Conservation (phyloP, 306 rosid species). For the Begonia peltatifolia region DNA sequence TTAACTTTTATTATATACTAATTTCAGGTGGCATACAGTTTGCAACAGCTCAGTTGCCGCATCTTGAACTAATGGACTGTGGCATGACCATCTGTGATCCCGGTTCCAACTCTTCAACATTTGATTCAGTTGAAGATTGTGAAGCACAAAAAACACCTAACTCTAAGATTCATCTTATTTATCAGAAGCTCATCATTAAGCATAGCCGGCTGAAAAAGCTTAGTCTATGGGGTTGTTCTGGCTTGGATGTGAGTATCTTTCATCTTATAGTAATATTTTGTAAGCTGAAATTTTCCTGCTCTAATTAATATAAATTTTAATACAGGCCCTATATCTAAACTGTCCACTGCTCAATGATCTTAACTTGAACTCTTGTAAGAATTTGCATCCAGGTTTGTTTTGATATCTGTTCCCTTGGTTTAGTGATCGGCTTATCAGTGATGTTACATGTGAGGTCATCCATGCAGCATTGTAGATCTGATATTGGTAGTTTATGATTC, state of each 20-base stretch:
- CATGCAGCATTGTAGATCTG: neutral
- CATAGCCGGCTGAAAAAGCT: slow-evolving; percentile 69
- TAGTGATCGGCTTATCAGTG: slow-evolving; percentile 5
- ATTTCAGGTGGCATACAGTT: slow-evolving; percentile 84
- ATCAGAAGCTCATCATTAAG: slow-evolving; percentile 83
- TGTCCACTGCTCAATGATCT: slow-evolving; percentile 77
- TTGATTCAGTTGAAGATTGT: slow-evolving; percentile 19
- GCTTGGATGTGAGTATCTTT: slow-evolving; percentile 63
- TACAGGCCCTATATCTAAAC: slow-evolving; percentile 81
- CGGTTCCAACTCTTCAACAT: slow-evolving; percentile 22
- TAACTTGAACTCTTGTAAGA: slow-evolving; percentile 74
- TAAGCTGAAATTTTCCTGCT: slow-evolving; percentile 12
- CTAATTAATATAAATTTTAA: slow-evolving; percentile 12
- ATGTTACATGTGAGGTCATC: neutral
- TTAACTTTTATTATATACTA: slow-evolving; percentile 4
- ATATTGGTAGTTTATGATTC: slow-evolving; percentile 10
- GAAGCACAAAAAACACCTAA: slow-evolving; percentile 22
- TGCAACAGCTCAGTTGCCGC: slow-evolving; percentile 85
- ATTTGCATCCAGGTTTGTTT: slow-evolving; percentile 73
- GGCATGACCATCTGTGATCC: slow-evolving; percentile 90
- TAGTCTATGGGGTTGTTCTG: slow-evolving; percentile 96
- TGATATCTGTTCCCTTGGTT: slow-evolving; percentile 10
- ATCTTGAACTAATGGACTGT: slow-evolving; percentile 93
- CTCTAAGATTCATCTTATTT: slow-evolving; percentile 31
- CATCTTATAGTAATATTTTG: slow-evolving; percentile 6